Base-by-base conservation (phyloP, 176 grass and related monocot genomes). In the Poa pratensis region DNA sequence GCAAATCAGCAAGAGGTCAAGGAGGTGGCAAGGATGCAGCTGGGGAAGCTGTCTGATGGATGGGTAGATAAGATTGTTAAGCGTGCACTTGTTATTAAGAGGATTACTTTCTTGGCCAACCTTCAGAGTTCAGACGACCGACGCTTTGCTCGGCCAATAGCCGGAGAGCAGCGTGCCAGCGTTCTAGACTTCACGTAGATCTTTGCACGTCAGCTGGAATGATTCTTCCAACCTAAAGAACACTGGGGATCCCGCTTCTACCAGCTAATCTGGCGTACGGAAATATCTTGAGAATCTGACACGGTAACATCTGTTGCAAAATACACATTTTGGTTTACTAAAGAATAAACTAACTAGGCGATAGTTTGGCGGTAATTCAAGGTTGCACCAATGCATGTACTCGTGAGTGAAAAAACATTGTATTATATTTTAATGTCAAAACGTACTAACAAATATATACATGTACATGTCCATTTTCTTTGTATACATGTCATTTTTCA, bases 61-160 rank as follows among this genome's bases (percentile, higher is more conserved):
- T 18, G 14, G 15, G 6, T 50, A 19, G 64, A 83, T 70, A 84
- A 57, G 53, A 63, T 42, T 63, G 42, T 49, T 26, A 76, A 60
- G 7, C 75, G 57, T 84, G 60, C 59, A 68, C 77, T 85, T 81
- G 77, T 32, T 32, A 73, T 19, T 7, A 55, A 55, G 54, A 48
- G 45, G 75, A 64, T 84, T 43, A 26, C 79, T 82, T 80, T 49
- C 70, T 11, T 73, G 15, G 11, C 26, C 55, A 27, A 22, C 26
- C 22, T 61, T 3, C 26, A 48, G 14, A 50, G 10, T 61, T 3
- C 26, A 48, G 14, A 50, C 9, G 51, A 77, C 9, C 5, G 30
- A 18, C 42, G 68, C 6, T 30, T 22, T 61, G 39, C 37, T 23
- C 81, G 1, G 69, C 40, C 18, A 49, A 39, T 58, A 7, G 39